A percentile compares a stretch with the other conserved stretches of the same genome.
Conservation (phyloP, 768 basidiomycete genomes). For the Leccinum obscurum region DNA sequence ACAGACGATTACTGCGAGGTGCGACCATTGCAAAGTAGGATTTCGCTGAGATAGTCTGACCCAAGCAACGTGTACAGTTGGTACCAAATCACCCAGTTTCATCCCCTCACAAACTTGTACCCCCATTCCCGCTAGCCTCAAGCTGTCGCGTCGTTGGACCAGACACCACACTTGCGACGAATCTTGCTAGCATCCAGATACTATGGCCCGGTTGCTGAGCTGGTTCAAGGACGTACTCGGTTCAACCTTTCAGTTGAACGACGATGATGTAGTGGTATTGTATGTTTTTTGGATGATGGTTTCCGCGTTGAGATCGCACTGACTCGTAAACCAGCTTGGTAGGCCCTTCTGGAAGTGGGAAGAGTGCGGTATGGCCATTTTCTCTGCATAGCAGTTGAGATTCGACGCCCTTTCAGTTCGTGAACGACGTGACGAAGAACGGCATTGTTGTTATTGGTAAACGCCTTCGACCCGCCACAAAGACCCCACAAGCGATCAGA, state of each 20-base stretch:
- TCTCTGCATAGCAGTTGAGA: background rate
- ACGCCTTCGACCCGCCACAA: background rate
- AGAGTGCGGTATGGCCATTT: constrained; percentile 16
- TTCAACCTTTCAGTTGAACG: background rate
- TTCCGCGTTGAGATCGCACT: background rate
- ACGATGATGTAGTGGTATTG: background rate
- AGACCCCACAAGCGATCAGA: no score
- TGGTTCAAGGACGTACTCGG: background rate
- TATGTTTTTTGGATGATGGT: background rate
- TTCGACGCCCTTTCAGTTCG: constrained; percentile 8
- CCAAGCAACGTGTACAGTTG: background rate
- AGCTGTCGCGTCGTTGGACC: background rate
- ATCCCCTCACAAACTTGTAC: background rate
- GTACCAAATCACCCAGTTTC: background rate
- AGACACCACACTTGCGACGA: background rate
- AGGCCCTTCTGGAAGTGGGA: constrained; percentile 21
- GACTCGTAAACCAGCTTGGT: constrained; percentile 16
- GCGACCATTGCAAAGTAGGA: background rate
- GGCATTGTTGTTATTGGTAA: background rate
- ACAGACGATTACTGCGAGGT: background rate
- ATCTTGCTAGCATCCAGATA: background rate
- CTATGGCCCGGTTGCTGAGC: no score
- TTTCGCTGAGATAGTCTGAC: background rate
- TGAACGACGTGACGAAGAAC: constrained; percentile 2
- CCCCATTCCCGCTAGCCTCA: background rate